Evolutionary conservation across 2,329 filamentous ascomycete species (phyloP).

Genomic region (Aspergillus viridinutans): DNA sequence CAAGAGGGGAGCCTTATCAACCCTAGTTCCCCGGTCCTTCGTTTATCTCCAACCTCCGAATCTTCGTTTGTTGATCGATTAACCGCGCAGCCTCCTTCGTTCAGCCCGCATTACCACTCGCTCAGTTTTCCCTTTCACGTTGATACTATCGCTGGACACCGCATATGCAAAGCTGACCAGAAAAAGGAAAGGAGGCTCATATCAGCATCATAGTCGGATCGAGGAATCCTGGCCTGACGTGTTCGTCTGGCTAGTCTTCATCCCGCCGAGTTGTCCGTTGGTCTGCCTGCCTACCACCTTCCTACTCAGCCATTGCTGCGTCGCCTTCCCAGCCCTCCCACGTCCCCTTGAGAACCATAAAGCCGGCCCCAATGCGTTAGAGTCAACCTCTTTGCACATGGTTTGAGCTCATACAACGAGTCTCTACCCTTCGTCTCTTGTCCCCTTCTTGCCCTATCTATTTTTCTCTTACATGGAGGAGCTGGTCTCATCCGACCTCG

Average conservation of each 20-base stretch:
- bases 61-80: conserved; percentile 16
- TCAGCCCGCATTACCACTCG: neutral
- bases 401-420: conserved; percentile 6
- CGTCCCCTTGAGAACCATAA: neutral
- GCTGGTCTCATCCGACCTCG: conserved; percentile 38
- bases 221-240: conserved; percentile 1
- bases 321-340: neutral
- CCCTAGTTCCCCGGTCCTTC: conserved; percentile 2
- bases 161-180: neutral
- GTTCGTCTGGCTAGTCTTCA: conserved; percentile 4
- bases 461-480: conserved; percentile 35
- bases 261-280: neutral
- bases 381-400: conserved; percentile 7
- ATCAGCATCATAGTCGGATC: neutral
- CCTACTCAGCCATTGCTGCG: neutral
- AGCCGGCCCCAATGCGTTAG: conserved; percentile 10
- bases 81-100: conserved; percentile 15
- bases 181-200: neutral
- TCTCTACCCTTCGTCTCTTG: neutral
- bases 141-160: neutral
- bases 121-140: neutral
- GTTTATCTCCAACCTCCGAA: conserved; percentile 11
- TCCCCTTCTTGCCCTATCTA: neutral
- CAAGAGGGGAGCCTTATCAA: neutral
- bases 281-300: neutral